Conservation (phyloP, 805 yeast genomes). For the Lipomyces orientalis region DNA sequence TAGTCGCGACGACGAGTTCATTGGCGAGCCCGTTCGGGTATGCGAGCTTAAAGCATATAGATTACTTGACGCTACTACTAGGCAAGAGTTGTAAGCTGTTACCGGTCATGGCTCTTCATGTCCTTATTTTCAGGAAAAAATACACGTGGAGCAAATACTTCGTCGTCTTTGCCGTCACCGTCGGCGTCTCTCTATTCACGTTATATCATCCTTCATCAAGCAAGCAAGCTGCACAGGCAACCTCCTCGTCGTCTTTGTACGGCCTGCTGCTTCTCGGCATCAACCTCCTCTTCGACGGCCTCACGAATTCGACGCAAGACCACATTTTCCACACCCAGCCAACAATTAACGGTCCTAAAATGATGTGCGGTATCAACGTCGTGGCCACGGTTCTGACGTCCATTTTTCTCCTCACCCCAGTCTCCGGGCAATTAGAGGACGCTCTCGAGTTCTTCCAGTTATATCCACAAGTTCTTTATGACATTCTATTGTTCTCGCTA, state of each 20-base stretch:
- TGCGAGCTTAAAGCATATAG: conserved; percentile 78
- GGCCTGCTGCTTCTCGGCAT: conserved; percentile 66
- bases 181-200: conserved; percentile 84
- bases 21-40: conserved; percentile 84
- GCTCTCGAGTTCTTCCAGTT: conserved; percentile 54
- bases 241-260: conserved; percentile 47
- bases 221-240: conserved; percentile 45
- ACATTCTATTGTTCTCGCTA: conserved; percentile 68
- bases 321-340: conserved; percentile 63
- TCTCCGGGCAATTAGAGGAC: conserved; percentile 58
- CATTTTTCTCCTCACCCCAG: conserved; percentile 47
- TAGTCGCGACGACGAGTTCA: conserved; percentile 76
- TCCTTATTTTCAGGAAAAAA: conserved; percentile 66
- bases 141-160: conserved; percentile 78
- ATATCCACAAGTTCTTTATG: conserved; percentile 62
- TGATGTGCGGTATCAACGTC: conserved; percentile 76
- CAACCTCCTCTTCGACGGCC: conserved; percentile 84
- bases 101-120: conserved; percentile 90
- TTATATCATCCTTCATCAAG: conserved; percentile 50
- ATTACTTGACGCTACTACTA: conserved; percentile 78
- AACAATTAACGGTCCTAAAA: conserved; percentile 76
- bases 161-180: conserved; percentile 78
- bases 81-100: conserved; percentile 93
- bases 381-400: conserved; percentile 51
- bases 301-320: conserved; percentile 94